Evolutionary conservation across 2,329 filamentous ascomycete species (phyloP), one percentile per base, ranked within the genome.

Genomic region (Talaromyces sp.): DNA sequence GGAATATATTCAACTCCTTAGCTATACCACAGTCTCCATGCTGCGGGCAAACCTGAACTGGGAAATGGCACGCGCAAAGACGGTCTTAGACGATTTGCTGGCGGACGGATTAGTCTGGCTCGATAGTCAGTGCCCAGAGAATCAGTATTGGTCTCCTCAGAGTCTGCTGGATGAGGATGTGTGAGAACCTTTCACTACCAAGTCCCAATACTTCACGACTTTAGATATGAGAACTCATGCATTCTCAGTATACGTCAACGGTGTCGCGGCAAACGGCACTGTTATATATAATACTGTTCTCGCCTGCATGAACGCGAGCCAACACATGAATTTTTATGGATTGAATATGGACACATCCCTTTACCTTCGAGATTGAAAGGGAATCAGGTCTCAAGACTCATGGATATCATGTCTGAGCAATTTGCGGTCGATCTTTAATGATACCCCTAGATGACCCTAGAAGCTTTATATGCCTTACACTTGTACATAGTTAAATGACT

Each of bases 31-130:
- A 65, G 87, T 96, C 16, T 90, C 90, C 0, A 96, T 98, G 90
- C 80, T 99, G 63, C 89, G 90, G 79, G 80, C 90, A 60, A 99
- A 99, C 75, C 79, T 99, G 33, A 85, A 84, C 16, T 99, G 95
- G 95, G 89, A 94, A 70, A 83, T 87, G 52, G 90, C 93, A 6
- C 85, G 95, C 68, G 91, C 92, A n/a, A 86, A 90, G 74, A 97
- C 95, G 0, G 93, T 94, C 1, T 85, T 98, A 60, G 92, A 97
- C 68, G 95, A 99, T 77, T 81, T 99, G 39, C 84, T 98, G 60
- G 88, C 89, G 0, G 92, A 96, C 72, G 92, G 93, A 61, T 86
- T 99, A 82, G 87, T 99, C 14, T 99, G 95, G 95, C 88, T 98
- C 6, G 95, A 99, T 78, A 87, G 87, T 69, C 93, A 97, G 79